A percentile compares a stretch with the other conserved stretches of the same genome.
Conservation (phyloP, 2,329 filamentous ascomycete genomes). For the Monascus ruber region DNA sequence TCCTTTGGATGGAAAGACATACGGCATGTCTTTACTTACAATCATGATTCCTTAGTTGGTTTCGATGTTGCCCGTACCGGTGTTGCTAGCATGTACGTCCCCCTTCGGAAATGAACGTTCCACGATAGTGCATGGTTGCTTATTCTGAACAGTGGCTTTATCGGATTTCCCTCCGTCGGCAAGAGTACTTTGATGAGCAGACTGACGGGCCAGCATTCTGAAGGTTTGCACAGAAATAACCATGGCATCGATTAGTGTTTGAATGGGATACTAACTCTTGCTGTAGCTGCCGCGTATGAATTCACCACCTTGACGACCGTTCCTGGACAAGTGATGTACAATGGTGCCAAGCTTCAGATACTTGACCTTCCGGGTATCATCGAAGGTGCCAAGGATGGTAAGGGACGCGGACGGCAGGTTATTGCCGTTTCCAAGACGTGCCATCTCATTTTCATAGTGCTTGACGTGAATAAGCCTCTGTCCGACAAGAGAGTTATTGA, state of each 20-base stretch:
- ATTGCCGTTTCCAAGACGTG: slow-evolving; percentile 99
- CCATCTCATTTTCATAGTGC: slow-evolving; percentile 94
- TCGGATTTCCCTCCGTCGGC: slow-evolving; percentile 94
- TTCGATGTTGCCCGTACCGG: slow-evolving; percentile 98
- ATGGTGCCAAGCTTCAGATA: slow-evolving; percentile 95
- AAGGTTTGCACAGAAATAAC: slow-evolving; percentile 37
- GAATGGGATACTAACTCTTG: slow-evolving; percentile 7
- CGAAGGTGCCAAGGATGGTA: slow-evolving; percentile 94
- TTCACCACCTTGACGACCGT: slow-evolving; percentile 98
- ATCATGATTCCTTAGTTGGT: slow-evolving; percentile 43
- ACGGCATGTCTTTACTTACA: slow-evolving; percentile 8
- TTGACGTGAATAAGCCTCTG: slow-evolving; percentile 96
- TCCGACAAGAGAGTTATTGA: slow-evolving; percentile 97
- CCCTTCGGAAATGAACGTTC: background rate
- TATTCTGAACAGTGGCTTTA: slow-evolving; percentile 54
- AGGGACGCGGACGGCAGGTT: slow-evolving; percentile 93
- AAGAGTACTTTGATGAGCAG: slow-evolving; percentile 96
- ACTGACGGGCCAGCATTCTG: slow-evolving; percentile 91
- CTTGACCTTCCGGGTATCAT: slow-evolving; percentile 98
- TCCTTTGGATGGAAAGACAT: slow-evolving; percentile 1
- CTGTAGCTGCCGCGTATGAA: slow-evolving; percentile 75
- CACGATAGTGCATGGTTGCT: slow-evolving; percentile 4
- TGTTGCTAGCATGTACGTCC: slow-evolving; percentile 70
- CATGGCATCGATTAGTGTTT: background rate
- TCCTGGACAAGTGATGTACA: slow-evolving; percentile 90